These are phyloP conservation scores for Vaccinium vitisidaea DNA, from an alignment of 148 eudicot genomes.

Conservation along the genomic window DNA sequence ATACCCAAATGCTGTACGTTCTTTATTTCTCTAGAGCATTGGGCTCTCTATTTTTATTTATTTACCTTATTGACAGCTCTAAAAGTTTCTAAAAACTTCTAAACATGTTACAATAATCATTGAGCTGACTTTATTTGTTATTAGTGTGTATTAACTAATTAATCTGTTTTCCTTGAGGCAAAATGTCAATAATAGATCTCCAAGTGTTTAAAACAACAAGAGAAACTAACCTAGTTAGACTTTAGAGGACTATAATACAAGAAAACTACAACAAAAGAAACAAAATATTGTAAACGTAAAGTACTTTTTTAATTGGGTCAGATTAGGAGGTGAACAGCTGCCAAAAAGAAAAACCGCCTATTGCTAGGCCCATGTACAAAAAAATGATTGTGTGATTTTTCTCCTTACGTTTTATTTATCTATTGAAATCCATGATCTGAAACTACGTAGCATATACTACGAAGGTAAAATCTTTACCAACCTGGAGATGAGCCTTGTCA, in stretches of 20 bases:
- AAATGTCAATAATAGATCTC: too few species aligned
- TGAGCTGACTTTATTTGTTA: neutral
- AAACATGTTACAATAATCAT: neutral
- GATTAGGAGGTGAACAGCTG: neutral
- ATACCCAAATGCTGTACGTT: neutral
- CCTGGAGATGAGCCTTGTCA: slow-evolving; percentile 57
- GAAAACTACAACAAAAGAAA: too few species aligned
- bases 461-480: slow-evolving; percentile 31
- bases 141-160: too few species aligned
- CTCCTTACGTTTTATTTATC: neutral
- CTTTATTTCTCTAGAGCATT: neutral
- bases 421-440: neutral
- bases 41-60: neutral
- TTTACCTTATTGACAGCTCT: neutral
- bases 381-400: neutral
- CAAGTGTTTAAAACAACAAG: too few species aligned
- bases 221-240: too few species aligned
- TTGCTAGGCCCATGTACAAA: neutral
- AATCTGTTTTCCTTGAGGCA: too few species aligned
- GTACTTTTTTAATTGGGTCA: neutral
- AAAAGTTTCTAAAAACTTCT: neutral
- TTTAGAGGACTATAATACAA: too few species aligned
- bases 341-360: neutral
- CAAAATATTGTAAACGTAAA: neutral
- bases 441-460: neutral